Percentiles rank a stretch among this genome's conserved stretches.
These are phyloP conservation scores for Eragrostis nindensis DNA, from an alignment of 176 grass and related monocot species.

Conservation along the genomic window DNA sequence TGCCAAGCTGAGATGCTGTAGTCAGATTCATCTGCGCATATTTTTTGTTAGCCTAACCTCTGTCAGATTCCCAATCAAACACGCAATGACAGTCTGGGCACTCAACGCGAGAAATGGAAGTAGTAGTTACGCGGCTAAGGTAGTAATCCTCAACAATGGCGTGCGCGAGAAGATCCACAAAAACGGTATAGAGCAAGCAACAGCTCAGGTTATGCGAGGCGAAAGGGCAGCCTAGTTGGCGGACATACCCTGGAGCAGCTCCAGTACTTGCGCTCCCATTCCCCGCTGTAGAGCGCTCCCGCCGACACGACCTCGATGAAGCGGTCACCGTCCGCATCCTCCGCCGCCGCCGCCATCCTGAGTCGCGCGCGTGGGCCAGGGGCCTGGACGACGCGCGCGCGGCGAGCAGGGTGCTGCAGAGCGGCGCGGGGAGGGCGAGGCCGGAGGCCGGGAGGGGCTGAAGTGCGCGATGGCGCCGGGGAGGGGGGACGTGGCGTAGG, in stretches of 20 bases:
- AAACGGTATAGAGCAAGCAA: neutral
- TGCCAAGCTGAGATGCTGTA: neutral
- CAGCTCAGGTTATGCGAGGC: slow-evolving; percentile 3
- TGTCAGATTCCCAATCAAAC: neutral
- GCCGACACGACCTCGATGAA: slow-evolving; percentile 76
- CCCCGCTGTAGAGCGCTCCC: slow-evolving; percentile 61
- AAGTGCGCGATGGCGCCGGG: neutral
- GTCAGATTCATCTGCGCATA: neutral
- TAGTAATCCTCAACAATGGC: neutral
- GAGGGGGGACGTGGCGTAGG: neutral
- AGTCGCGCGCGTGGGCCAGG: neutral
- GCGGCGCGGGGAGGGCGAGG: neutral
- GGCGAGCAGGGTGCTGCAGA: neutral
- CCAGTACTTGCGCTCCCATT: slow-evolving; percentile 93
- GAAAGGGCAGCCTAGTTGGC: slow-evolving; percentile 8
- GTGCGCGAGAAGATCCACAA: neutral
- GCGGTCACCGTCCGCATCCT: neutral
- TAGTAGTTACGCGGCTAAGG: too few relatives aligned
- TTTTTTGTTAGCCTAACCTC: neutral
- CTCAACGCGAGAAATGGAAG: neutral
- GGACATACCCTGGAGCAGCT: slow-evolving; percentile 76
- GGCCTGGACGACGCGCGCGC: neutral
- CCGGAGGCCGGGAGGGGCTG: neutral
- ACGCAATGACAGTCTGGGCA: neutral
- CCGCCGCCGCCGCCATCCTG: neutral